Base-by-base conservation (phyloP, 2,329 filamentous ascomycete species). In the Colletotrichum spaethianum region DNA sequence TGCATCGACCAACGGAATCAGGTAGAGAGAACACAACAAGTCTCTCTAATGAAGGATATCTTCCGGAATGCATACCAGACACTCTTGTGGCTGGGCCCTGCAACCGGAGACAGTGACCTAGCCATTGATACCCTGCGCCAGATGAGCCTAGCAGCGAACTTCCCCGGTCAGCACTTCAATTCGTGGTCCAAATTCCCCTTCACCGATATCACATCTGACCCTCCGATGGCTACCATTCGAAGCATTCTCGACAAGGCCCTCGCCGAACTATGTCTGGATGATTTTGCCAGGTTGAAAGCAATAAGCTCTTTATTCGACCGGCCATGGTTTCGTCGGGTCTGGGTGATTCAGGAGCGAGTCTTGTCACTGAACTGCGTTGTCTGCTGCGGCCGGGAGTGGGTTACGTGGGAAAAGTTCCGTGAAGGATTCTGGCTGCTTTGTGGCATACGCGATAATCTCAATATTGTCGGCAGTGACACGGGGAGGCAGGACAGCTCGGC, bases 301-400 rank as follows among this genome's bases (percentile, higher is more conserved):
- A 23, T 67, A 3, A n/a, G 56, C 20, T 28, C 42, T 14, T 38
- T 67, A 0, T 62, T 67, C 23, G 55, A 61, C 31, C 26, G 64
- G 23, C 36, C 64, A 14, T 67, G 57, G 53, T 67, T 60, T 31
- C 33, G 44, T 8, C 56, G 64, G 2, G 64, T 67, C 16, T 67
- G 64, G 64, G 64, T 67, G 18, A 67, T 67, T 4, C 64, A 67
- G 33, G 64, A 67, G 9, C 56, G 63, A n/a, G 63, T 38, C 28
- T 20, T 65, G n/a, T 65, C 63, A 7, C n/a, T 18, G 4, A 8
- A 44, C 52, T 20, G 20, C 0, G 20, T 65, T 20, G 63, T 65
- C 6, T 65, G 40, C 31, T 65, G 63, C 14, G 63, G 63, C n/a
- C 8, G 11, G 28, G 40, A 36, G 7, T 23, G 28, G 1, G 44